Evolutionary conservation across 257 asterid species (phyloP).

Genomic region (Anisodus tanguticus): DNA sequence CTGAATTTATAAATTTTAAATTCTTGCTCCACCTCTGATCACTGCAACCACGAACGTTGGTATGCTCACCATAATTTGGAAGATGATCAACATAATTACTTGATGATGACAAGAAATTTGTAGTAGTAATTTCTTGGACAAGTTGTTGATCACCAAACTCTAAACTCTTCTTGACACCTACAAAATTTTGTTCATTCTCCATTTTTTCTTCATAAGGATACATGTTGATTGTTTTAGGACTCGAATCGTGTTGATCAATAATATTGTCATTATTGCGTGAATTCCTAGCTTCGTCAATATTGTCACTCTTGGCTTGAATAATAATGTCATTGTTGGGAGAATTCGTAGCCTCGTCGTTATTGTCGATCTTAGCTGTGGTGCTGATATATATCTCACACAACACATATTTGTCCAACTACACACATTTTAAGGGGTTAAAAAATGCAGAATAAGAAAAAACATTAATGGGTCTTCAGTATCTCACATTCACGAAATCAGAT

Average conservation of each 20-base stretch:
- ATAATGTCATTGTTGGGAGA: not conserved
- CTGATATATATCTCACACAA: not conserved
- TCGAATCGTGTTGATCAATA: not conserved
- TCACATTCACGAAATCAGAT: too few relatives aligned
- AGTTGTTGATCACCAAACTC: slow-evolving; percentile 6
- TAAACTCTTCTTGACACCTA: not conserved
- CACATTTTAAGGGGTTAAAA: not conserved
- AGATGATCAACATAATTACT: not conserved
- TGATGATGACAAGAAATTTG: not conserved
- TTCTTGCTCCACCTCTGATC: not conserved
- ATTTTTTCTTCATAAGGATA: not conserved
- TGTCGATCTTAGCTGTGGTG: not conserved
- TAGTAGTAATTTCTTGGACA: not conserved
- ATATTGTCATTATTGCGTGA: not conserved
- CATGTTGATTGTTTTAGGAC: not conserved
- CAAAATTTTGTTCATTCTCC: not conserved
- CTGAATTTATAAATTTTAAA: too few relatives aligned
- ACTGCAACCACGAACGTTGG: not conserved
- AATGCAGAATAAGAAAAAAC: too few relatives aligned
- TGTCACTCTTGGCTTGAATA: too few relatives aligned
- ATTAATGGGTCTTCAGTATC: too few relatives aligned
- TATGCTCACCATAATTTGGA: not conserved
- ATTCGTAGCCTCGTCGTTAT: not conserved
- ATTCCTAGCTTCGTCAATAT: too few relatives aligned
- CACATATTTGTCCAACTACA: slow-evolving; percentile 6